Evolutionary conservation across 148 eudicot species (phyloP), one percentile per base, ranked within the genome.

Genomic region (Camellia sinensis): DNA sequence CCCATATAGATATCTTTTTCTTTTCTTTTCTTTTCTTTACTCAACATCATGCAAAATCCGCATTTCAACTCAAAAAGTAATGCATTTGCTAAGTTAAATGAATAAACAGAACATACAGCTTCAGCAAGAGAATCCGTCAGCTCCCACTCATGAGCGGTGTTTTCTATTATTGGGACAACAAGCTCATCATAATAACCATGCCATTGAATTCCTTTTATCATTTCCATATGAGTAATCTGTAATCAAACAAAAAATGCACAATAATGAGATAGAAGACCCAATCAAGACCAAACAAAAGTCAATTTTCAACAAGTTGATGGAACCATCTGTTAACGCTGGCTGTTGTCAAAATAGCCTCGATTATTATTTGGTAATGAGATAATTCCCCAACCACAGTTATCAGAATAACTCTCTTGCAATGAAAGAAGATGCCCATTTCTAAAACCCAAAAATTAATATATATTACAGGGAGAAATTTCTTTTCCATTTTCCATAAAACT

Each of bases 181-280:
- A 96, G 98, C 71, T 96, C 98, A 78, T 96, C 99, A 81, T 93
- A 91, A 75, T 96, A 96, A 66, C 99, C 99, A 90, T 96, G 99
- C 63, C 99, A 98, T 83, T 91, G 94, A 82, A 96, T 96, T 80
- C 99, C 99, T 87, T 96, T 96, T 62, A 93, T 96, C 98, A 96
- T 96, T 87, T 96, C 99, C 99, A 96, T 96, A 85, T 96, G 97
- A 82, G 94, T 93, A 82, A 96, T 93, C 99, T 96, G 91, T 75
- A 80, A 74, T 40, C 40, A 82, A 68, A 78, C 17, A 70, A 44
- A 15, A 75, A 29, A 29, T 29, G 21, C 53, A 56, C 0, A 56
- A 10, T 7, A 6, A 44, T 52, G 17, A 71, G 56, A 62, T 63
- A 19, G 22, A 43, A 67, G 41, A 50, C 2, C 10, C 15, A 0